Percentiles rank a stretch among this genome's conserved stretches.
Conservation (phyloP, 306 rosid species). For the Ziziphus jujuba region DNA sequence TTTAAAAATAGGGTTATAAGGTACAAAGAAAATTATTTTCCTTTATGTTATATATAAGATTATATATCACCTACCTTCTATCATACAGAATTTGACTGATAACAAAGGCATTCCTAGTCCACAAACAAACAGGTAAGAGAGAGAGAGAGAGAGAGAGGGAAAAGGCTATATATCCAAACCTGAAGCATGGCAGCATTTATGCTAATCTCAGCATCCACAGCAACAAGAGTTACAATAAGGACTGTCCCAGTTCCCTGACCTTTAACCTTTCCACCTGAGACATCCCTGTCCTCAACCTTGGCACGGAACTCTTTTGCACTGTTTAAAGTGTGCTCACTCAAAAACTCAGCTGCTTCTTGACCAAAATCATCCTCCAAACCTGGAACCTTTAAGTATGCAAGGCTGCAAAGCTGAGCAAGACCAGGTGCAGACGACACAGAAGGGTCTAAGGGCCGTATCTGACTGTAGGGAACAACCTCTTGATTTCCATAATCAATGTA, state of each 20-base stretch:
- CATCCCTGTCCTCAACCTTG: constrained; percentile 82
- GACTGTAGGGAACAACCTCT: constrained; percentile 71
- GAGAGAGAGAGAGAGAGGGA: not conserved
- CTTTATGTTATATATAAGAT: no score
- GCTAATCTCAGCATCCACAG: constrained; percentile 83
- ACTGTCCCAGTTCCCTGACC: constrained; percentile 94
- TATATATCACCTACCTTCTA: no score
- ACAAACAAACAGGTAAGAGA: not conserved
- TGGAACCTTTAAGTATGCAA: constrained; percentile 84
- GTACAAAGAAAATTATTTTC: no score
- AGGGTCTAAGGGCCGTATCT: constrained; percentile 76
- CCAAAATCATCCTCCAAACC: constrained; percentile 88
- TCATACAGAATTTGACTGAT: no score
- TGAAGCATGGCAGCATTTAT: constrained; percentile 86
- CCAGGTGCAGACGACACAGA: constrained; percentile 83
- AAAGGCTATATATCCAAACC: constrained; percentile 41
- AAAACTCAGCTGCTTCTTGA: constrained; percentile 85
- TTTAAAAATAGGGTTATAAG: no score
- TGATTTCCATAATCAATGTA: constrained; percentile 95
- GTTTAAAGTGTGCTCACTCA: constrained; percentile 60
- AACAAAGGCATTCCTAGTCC: no score
- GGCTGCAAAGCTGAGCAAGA: constrained; percentile 87
- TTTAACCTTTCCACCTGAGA: constrained; percentile 83
- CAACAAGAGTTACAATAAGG: constrained; percentile 73
- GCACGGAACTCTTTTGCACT: constrained; percentile 80